A percentile compares a stretch with the other conserved stretches of the same genome.
phyloP scores from a whole-genome alignment of 2,329 filamentous ascomycete genomes.

The Diaporthe sp. region DNA sequence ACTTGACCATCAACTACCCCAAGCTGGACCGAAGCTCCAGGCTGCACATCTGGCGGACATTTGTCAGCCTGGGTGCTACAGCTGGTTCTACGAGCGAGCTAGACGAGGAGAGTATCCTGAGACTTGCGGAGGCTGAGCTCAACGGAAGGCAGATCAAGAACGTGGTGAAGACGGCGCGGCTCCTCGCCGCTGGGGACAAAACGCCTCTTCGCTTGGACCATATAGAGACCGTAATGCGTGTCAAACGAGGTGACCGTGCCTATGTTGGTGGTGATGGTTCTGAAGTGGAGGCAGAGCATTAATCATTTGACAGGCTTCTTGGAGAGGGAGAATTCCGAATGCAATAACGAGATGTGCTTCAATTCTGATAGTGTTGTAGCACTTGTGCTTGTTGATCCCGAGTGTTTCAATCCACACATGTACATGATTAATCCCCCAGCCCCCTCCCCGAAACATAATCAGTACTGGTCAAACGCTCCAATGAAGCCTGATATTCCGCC shows the following conservation, averaged over 20 bases:
- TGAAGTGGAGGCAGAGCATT: not conserved
- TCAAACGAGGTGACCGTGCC: not conserved
- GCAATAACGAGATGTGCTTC: too few species aligned
- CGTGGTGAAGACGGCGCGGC: slow-evolving; percentile 44
- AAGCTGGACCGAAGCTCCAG: slow-evolving; percentile 48
- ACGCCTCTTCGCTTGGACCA: not conserved
- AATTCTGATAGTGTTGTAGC: too few species aligned
- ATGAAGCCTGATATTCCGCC: too few species aligned
- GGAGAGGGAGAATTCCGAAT: not conserved
- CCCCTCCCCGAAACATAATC: too few species aligned
- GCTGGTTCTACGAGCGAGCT: not conserved
- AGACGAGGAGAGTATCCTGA: not conserved
- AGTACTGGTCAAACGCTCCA: too few species aligned
- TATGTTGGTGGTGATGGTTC: not conserved
- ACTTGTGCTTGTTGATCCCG: too few species aligned
- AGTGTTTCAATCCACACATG: too few species aligned
- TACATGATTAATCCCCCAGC: accelerated
- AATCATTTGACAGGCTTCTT: not conserved
- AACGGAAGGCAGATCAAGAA: slow-evolving; percentile 50
- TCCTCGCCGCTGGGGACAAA: not conserved
- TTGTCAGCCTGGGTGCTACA: slow-evolving; percentile 32
- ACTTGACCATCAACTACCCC: slow-evolving; percentile 51
- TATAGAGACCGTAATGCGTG: not conserved
- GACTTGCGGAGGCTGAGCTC: slow-evolving; percentile 29
- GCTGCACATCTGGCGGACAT: slow-evolving; percentile 53